Base-by-base conservation (phyloP, 805 yeast species). In the Clavispora asparagi region DNA sequence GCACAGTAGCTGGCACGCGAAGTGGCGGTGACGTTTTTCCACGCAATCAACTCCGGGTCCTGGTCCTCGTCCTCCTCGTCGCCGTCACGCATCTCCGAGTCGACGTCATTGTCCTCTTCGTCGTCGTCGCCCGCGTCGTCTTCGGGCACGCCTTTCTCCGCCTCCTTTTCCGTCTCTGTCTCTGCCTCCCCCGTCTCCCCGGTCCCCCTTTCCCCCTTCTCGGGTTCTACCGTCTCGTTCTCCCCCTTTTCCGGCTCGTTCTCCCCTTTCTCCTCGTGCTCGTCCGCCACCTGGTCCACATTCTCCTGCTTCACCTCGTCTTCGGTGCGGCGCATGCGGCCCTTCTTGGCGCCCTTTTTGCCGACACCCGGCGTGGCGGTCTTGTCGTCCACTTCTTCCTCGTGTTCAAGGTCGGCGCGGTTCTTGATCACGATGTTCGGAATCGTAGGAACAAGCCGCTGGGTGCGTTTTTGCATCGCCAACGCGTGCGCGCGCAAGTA, bases 401-500 rank as follows among this genome's bases (percentile, higher is more conserved):
- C 91, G 51, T 70, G 74, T 53, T 86, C 94, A 7, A 84, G 78
- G 43, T 86, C 94, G 0, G 83, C 71, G 41, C 92, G 65, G 57
- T 79, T 89, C 54, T 90, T 74, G 5, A 94, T 77, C 0, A 79
- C 76, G 44, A 94, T 87, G 57, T 94, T 95, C 0, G 99, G 99
- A 35, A 94, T 92, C 50, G 88, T 69, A 0, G 96, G 96, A 6
- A 81, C 76, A 43, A 94, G 71, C 40, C 82, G 75, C 43, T 81
- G 62, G 0, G 98, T 82, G 60, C 87, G 88, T 65, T 89, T 89
- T 56, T 90, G 95, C 99, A 94, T 95, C 1, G 97, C 97, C 41
- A 87, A 66, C 0, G 99, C 99, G 67, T 94, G 97, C 0, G 82
- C 87, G 41, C 99, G 74, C 39, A 94, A 63, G 54, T 87, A 92